Base-by-base conservation (phyloP, 768 basidiomycete species). In the Amanita pseudoporphyria region DNA sequence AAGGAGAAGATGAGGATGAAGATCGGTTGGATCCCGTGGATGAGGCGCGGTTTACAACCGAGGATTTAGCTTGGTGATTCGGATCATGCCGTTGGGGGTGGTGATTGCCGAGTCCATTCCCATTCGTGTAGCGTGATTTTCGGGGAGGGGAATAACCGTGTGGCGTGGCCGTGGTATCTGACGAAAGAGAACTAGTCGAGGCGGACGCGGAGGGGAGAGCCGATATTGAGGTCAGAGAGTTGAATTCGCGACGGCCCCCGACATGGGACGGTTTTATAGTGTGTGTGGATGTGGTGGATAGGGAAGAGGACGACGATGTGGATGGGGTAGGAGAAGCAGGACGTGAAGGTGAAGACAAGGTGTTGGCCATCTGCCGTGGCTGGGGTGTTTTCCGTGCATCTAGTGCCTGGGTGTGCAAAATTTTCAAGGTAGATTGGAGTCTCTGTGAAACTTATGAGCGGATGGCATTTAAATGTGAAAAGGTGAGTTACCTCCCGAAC, bases 251-350 rank as follows among this genome's bases (percentile, higher is more conserved):
- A 13, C 60, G 59, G 3, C 57, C 56, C 1, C 69, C 66, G 12
- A 67, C 71, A 33, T 72, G 70, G 1, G 66, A 58, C 13, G 84
- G 85, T 18, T 84, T 79, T 2, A 80, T 72, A 3, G 87, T 88
- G 54, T 81, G 82, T 21, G 81, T 85, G 0, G 85, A 87, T 2
- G 76, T 72, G 6, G 83, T 85, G 0, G 85, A 87, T 26, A 82
- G 67, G 3, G 84, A 83, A 0, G 86, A 83, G 0, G 79, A 79
- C 0, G 84, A 84, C 0, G 79, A 78, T 0, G 78, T 73, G 3
- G 79, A 68, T 1, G 71, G 62, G 13, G 71, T 58, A 45, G 64
- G 60, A 50, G 66, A 53, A 18, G 58, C 53, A 14, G 64, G 42
- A 26, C 49, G 40, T 6, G 14, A 7, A 53, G 53, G 41, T 3